phyloP scores from a whole-genome alignment of 2,329 filamentous ascomycete species.

The Penicillium sclerotiorum region DNA sequence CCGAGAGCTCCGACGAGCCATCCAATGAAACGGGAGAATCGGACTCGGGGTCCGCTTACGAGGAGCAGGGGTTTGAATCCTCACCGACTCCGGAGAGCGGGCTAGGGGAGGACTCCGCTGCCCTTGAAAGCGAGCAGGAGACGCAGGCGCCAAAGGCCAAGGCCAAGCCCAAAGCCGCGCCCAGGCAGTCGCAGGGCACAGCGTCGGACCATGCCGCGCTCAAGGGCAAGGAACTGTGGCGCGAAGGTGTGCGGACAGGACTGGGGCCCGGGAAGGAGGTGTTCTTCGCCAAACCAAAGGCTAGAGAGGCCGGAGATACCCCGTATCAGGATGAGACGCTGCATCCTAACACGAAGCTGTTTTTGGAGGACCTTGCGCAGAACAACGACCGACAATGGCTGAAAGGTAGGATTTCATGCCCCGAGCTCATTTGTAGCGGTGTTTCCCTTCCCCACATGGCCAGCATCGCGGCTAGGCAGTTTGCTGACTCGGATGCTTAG shows the following conservation, averaged over 20 bases:
- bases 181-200: neutral
- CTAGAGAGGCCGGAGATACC: slow-evolving; percentile 61
- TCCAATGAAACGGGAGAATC: slow-evolving; percentile 69
- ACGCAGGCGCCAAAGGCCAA: neutral
- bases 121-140: slow-evolving; percentile 10
- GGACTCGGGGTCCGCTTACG: slow-evolving; percentile 57
- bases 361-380: slow-evolving; percentile 59
- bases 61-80: slow-evolving; percentile 14
- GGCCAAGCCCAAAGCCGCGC: neutral
- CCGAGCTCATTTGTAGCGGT: neutral
- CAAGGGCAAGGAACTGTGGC: slow-evolving; percentile 57
- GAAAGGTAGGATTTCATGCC: slow-evolving; percentile 52
- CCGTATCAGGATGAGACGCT: slow-evolving; percentile 61
- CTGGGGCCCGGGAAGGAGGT: slow-evolving; percentile 62
- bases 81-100: slow-evolving; percentile 14
- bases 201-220: slow-evolving; percentile 6
- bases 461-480: slow-evolving; percentile 4
- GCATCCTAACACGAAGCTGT: slow-evolving; percentile 66
- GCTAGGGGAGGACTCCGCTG: slow-evolving; percentile 14
- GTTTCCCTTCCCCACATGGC: neutral
- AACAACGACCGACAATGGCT: slow-evolving; percentile 68
- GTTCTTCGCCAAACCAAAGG: slow-evolving; percentile 65
- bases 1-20: slow-evolving; percentile 38
- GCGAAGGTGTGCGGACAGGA: slow-evolving; percentile 57
- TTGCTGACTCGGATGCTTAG: slow-evolving; percentile 47